phyloP scores from a whole-genome alignment of 306 rosid species.

The Quercus parvula region DNA sequence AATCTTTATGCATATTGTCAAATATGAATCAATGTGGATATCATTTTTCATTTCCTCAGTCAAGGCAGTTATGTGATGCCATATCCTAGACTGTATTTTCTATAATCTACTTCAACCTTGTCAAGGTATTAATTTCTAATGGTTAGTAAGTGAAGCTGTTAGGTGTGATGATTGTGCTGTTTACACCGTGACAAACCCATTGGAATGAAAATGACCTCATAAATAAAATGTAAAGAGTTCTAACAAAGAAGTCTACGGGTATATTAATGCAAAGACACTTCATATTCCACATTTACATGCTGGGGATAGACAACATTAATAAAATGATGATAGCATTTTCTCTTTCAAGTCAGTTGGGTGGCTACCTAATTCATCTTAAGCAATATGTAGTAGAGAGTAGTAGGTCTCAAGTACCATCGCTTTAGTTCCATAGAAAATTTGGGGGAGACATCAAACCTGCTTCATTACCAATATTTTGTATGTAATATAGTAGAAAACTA shows the following conservation, averaged over 20 bases:
- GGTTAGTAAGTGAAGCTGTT: too few species aligned
- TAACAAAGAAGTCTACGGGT: background rate
- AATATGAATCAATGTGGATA: too few species aligned
- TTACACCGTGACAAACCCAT: too few species aligned
- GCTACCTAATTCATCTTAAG: conserved; percentile 42
- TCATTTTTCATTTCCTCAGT: too few species aligned
- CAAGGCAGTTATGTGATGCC: too few species aligned
- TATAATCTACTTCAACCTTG: too few species aligned
- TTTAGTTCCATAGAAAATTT: background rate
- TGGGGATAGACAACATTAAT: background rate
- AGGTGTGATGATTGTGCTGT: too few species aligned
- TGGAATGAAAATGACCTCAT: background rate
- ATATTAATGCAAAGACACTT: background rate
- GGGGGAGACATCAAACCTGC: conserved; percentile 41
- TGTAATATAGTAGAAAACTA: background rate
- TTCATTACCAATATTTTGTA: conserved; percentile 21
- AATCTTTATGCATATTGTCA: too few species aligned
- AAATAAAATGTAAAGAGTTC: background rate
- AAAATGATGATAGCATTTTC: background rate
- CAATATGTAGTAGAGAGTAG: background rate
- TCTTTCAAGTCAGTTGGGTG: conserved; percentile 36
- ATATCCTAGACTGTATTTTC: too few species aligned
- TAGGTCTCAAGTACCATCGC: background rate
- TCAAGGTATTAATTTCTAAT: too few species aligned
- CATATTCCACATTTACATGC: background rate